A percentile compares a stretch with the other conserved stretches of the same genome.
Evolutionary conservation across 2,329 filamentous ascomycete species (phyloP).

Genomic region (Didymosphaeria variabile): DNA sequence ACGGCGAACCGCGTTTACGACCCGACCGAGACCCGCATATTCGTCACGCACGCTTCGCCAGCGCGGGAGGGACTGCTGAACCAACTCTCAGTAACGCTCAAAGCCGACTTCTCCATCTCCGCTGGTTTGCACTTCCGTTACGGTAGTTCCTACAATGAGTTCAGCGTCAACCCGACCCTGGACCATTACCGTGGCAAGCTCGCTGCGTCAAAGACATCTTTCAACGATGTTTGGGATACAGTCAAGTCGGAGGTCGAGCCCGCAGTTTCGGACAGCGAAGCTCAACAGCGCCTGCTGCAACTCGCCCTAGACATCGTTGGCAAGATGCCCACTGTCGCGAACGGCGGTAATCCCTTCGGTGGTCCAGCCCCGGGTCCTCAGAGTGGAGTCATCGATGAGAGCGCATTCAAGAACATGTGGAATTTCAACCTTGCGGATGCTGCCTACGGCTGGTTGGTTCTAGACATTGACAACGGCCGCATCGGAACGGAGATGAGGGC

Average conservation of each 20-base stretch:
- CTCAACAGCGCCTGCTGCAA: slow-evolving; percentile 89
- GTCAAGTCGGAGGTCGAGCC: slow-evolving; percentile 96
- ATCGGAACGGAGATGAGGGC: slow-evolving; percentile 99
- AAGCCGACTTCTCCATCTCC: slow-evolving; percentile 97
- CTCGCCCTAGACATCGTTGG: slow-evolving; percentile 93
- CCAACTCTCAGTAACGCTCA: slow-evolving; percentile 95
- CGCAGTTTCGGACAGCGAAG: slow-evolving; percentile 91
- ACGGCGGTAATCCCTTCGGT: slow-evolving; percentile 95
- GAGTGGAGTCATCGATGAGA: slow-evolving; percentile 94
- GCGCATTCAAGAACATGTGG: slow-evolving; percentile 99
- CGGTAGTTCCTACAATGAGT: slow-evolving; percentile 99
- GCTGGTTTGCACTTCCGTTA: slow-evolving; percentile 98
- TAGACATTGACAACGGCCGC: slow-evolving; percentile 93
- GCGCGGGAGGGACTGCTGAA: slow-evolving; percentile 96
- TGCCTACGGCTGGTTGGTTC: slow-evolving; percentile 92
- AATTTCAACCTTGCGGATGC: slow-evolving; percentile 99
- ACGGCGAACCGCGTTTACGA: slow-evolving; percentile 98
- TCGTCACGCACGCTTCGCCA: slow-evolving; percentile 95
- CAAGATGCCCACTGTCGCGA: slow-evolving; percentile 96
- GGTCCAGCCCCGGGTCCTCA: slow-evolving; percentile 78
- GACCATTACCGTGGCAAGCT: slow-evolving; percentile 99
- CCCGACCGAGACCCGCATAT: slow-evolving; percentile 94
- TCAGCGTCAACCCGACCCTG: slow-evolving; percentile 96
- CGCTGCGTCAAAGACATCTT: slow-evolving; percentile 95
- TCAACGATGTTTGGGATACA: slow-evolving; percentile 99